These are phyloP conservation scores for Geranium incanum DNA, from an alignment of 441 rosid genomes.

Conservation along the genomic window DNA sequence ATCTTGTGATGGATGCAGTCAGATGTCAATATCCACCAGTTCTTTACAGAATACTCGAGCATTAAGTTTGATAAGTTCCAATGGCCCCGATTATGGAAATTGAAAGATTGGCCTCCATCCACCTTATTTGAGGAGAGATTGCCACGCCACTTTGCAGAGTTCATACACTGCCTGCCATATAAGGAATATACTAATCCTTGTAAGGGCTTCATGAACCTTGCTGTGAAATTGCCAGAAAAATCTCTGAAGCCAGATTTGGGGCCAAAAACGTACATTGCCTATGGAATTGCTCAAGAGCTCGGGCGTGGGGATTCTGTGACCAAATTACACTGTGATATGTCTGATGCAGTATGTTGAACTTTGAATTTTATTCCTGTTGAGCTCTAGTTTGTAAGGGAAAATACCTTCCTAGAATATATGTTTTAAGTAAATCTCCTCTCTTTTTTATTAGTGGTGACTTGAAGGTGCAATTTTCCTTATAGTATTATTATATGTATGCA, in stretches of 20 bases:
- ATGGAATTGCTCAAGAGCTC: constrained; percentile 61
- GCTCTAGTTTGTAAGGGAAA: background rate
- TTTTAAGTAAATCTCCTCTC: background rate
- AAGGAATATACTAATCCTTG: constrained; percentile 75
- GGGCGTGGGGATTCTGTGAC: constrained; percentile 96
- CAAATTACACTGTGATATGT: constrained; percentile 89
- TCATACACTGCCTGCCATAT: constrained; percentile 61
- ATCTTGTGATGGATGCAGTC: constrained; percentile 30
- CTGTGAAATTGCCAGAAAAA: constrained; percentile 42
- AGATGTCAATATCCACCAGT: constrained; percentile 44
- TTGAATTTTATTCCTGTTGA: background rate
- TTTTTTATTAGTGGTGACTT: background rate
- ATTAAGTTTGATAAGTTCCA: constrained; percentile 26
- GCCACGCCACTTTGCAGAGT: constrained; percentile 75
- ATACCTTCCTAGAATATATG: background rate
- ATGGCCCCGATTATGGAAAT: constrained; percentile 70
- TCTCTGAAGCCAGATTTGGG: constrained; percentile 85
- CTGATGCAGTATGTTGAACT: constrained; percentile 66
- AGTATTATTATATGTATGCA: background rate
- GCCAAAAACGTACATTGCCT: constrained; percentile 85
- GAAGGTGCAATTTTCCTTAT: background rate
- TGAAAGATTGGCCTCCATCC: constrained; percentile 91
- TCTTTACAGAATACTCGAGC: constrained; percentile 46
- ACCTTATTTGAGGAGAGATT: constrained; percentile 43
- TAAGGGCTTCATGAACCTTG: constrained; percentile 55